These are phyloP conservation scores for Barnettozyma pratensis DNA, from an alignment of 805 yeast species.

Conservation along the genomic window DNA sequence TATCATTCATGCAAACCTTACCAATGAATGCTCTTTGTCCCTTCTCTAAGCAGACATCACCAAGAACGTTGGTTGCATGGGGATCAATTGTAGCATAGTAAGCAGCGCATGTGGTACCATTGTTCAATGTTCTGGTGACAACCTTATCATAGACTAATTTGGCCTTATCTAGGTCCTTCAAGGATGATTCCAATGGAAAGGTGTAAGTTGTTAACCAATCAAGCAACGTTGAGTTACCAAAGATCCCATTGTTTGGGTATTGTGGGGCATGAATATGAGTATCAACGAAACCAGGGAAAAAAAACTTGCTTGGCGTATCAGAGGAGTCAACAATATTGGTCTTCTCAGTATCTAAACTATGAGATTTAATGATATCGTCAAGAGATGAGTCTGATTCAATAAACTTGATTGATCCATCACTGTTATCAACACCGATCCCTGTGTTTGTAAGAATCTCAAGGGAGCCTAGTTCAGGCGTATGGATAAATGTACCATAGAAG, in stretches of 20 bases:
- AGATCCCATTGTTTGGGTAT: slow-evolving; percentile 76
- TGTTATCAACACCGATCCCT: slow-evolving; percentile 60
- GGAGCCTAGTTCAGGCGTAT: slow-evolving; percentile 56
- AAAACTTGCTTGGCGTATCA: slow-evolving; percentile 43
- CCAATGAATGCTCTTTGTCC: slow-evolving; percentile 93
- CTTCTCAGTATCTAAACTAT: slow-evolving; percentile 22
- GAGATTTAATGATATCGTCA: slow-evolving; percentile 7
- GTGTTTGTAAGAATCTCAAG: slow-evolving; percentile 53
- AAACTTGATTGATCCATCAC: slow-evolving; percentile 29
- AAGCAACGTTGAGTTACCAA: slow-evolving; percentile 76
- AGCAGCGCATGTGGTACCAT: slow-evolving; percentile 91
- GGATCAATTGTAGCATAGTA: slow-evolving; percentile 88
- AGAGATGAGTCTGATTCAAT: slow-evolving; percentile 16
- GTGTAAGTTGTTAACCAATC: slow-evolving; percentile 90
- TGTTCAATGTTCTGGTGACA: slow-evolving; percentile 59
- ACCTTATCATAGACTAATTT: slow-evolving; percentile 57
- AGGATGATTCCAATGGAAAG: slow-evolving; percentile 78
- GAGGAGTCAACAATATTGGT: slow-evolving; percentile 31
- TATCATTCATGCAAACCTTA: slow-evolving; percentile 88
- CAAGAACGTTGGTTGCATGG: slow-evolving; percentile 69
- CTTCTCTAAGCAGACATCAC: slow-evolving; percentile 54
- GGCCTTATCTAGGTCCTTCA: slow-evolving; percentile 52
- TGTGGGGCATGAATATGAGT: slow-evolving; percentile 86
- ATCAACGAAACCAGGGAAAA: slow-evolving; percentile 79
- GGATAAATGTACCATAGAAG: slow-evolving; percentile 67